Percentiles rank a stretch among this genome's conserved stretches.
Conservation (phyloP, 2,329 filamentous ascomycete species). For the Fusarium udum region DNA sequence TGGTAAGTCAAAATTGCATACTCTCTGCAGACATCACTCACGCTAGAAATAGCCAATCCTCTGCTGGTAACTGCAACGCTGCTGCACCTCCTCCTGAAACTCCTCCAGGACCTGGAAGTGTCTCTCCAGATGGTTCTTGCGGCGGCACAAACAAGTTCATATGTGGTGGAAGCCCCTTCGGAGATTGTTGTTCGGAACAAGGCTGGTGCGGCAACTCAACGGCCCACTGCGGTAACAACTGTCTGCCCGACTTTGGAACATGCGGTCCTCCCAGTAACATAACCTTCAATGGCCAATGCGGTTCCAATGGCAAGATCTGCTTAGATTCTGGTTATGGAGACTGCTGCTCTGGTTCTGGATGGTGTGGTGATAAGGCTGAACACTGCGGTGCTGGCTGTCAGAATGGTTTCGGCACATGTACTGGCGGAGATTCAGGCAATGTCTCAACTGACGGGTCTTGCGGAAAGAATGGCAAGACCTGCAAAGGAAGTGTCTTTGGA, state of each 20-base stretch:
- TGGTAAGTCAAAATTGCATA: too few species aligned
- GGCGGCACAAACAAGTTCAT: constrained; percentile 13
- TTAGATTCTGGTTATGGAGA: not conserved
- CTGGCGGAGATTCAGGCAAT: not conserved
- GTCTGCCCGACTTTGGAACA: not conserved
- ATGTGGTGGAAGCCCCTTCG: not conserved
- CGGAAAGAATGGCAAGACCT: not conserved
- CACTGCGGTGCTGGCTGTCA: constrained; percentile 3
- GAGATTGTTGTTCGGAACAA: not conserved
- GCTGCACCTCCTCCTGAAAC: too few species aligned
- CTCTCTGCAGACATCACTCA: too few species aligned
- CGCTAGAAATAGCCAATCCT: not conserved
- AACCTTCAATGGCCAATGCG: not conserved
- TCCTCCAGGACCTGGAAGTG: too few species aligned
- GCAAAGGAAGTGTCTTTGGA: not conserved
- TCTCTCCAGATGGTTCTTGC: too few species aligned
- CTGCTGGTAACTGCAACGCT: constrained; percentile 12
- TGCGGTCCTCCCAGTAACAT: constrained; percentile 3
- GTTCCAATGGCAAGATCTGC: not conserved
- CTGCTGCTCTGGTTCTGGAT: not conserved
- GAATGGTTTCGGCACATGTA: not conserved
- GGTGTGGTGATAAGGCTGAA: not conserved
- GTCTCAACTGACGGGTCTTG: not conserved
- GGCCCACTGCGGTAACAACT: too few species aligned
- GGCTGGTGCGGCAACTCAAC: too few species aligned